phyloP scores from a whole-genome alignment of 2,329 filamentous ascomycete species.

The Pseudogymnoascus sp. region DNA sequence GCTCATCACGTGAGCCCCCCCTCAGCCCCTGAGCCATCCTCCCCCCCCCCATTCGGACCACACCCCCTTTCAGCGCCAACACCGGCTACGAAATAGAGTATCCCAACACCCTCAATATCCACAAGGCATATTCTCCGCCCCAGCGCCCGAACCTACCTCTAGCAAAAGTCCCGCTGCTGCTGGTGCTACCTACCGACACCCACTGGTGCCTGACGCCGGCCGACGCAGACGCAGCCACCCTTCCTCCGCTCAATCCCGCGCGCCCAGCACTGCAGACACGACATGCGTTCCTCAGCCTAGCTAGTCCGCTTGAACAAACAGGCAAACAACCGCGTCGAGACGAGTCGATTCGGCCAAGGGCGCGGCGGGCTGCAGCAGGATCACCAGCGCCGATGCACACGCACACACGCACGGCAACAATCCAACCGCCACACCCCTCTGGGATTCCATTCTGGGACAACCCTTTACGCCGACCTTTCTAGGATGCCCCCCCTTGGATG shows the following conservation, averaged over 20 bases:
- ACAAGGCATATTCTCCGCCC: background rate
- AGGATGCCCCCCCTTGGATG: background rate
- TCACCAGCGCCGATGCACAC: background rate
- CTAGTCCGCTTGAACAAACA: background rate
- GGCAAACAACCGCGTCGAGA: background rate
- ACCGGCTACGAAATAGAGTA: background rate
- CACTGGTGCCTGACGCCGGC: background rate
- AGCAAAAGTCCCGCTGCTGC: background rate
- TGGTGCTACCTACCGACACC: background rate
- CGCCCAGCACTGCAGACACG: background rate
- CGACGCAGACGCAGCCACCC: background rate
- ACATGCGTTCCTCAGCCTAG: background rate
- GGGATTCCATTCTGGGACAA: background rate
- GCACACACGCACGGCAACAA: background rate
- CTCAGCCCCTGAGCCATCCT: background rate
- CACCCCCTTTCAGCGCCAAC: background rate
- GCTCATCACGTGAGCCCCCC: background rate
- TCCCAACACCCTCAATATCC: background rate
- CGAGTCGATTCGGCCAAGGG: background rate
- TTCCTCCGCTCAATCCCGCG: background rate
- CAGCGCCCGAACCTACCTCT: background rate
- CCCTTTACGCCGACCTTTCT: too few relatives aligned
- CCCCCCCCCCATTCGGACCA: background rate
- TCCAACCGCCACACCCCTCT: background rate
- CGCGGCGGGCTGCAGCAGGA: background rate